Evolutionary conservation across 2,329 filamentous ascomycete genomes (phyloP).

Genomic region (Fusarium longipes): DNA sequence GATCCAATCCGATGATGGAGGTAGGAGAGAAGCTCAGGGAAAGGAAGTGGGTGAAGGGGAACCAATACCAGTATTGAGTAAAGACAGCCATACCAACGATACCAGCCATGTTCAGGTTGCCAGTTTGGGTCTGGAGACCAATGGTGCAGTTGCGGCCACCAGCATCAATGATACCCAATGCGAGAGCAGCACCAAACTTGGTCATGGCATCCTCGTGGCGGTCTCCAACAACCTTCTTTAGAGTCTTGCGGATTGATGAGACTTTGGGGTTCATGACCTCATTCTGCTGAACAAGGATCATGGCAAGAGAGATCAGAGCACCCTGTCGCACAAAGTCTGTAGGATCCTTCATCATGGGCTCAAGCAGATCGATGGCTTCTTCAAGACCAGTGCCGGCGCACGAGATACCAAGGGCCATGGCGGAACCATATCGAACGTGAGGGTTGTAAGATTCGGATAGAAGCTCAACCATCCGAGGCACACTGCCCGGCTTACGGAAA

Average conservation of each 20-base stretch:
- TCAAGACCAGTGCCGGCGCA: constrained; percentile 96
- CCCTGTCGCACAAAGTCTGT: constrained; percentile 98
- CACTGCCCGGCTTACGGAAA: constrained; percentile 96
- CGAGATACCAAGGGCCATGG: constrained; percentile 98
- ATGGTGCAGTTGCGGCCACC: constrained; percentile 99
- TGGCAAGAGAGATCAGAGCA: constrained; percentile 90
- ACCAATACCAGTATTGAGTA: constrained; percentile 99
- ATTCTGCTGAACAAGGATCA: constrained; percentile 99
- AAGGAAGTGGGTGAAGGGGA: constrained; percentile 97
- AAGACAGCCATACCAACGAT: constrained; percentile 99
- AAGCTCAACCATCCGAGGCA: constrained; percentile 98
- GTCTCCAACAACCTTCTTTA: constrained; percentile 93
- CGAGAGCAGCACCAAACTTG: constrained; percentile 95
- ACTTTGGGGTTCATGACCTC: constrained; percentile 99
- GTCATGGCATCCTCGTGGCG: constrained; percentile 99
- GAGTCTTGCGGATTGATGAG: constrained; percentile 86
- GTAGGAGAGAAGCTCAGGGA: constrained; percentile 97
- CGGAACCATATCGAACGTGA: constrained; percentile 96
- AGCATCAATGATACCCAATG: constrained; percentile 96
- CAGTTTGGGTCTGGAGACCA: constrained; percentile 95
- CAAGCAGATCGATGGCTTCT: constrained; percentile 94
- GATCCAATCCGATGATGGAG: constrained; percentile 92
- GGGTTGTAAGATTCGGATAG: constrained; percentile 99
- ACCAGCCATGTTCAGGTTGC: constrained; percentile 97
- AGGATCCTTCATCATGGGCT: constrained; percentile 99